A percentile compares a stretch with the other conserved stretches of the same genome.
Conservation (phyloP, 352 stramenopile species). For the Globisporangium parvum region DNA sequence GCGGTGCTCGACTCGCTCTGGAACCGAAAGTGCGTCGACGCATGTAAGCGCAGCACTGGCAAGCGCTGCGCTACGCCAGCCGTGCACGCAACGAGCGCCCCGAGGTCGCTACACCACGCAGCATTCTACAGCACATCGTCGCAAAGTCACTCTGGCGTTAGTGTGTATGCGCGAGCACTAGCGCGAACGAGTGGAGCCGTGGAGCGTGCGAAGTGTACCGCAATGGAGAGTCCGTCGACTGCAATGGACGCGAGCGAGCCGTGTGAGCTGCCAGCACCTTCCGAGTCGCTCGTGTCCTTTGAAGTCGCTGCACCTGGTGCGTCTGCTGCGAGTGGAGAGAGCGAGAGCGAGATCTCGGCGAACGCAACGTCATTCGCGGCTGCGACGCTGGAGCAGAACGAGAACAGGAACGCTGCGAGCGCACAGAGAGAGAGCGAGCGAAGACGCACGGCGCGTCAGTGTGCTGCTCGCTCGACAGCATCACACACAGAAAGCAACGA, state of each 20-base stretch:
- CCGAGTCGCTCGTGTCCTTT: not conserved
- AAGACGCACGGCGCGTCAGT: not conserved
- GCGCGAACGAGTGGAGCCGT: not conserved
- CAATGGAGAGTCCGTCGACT: constrained; percentile 34
- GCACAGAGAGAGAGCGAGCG: not conserved
- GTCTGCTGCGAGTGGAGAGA: constrained; percentile 1
- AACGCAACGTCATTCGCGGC: constrained; percentile 9
- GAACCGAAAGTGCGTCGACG: constrained; percentile 24
- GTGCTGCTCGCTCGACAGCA: not conserved
- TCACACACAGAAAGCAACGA: not conserved
- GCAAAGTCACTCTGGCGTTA: constrained; percentile 1
- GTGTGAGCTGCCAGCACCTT: not conserved
- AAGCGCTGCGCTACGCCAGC: constrained; percentile 16
- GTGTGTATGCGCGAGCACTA: not conserved
- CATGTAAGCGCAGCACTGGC: constrained; percentile 19
- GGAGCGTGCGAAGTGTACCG: constrained; percentile 18
- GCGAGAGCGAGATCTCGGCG: constrained; percentile 6
- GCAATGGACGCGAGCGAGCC: constrained; percentile 25
- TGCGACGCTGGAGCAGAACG: constrained; percentile 26
- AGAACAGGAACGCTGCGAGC: constrained; percentile 27
- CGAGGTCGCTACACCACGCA: constrained; percentile 22
- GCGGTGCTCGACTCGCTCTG: constrained; percentile 1
- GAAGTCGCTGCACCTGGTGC: not conserved
- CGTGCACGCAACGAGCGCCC: constrained; percentile 8
- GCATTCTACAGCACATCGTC: constrained; percentile 18